Conservation (phyloP, 306 rosid species). For the Cucumis sativus region Cucumber_9930_V3 NC_026655.2:18413001-18413500, state of each 20-base stretch:
- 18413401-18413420: neutral
- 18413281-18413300: neutral
- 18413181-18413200: slow-evolving; percentile 6
- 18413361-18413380: neutral
- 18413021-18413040: neutral
- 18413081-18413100: neutral
- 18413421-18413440: neutral
- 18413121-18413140: neutral
- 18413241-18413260: neutral
- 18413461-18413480: too few relatives aligned
- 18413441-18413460: neutral
- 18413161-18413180: slow-evolving; percentile 5
- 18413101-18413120: slow-evolving; percentile 10
- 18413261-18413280: neutral
- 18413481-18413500: too few relatives aligned
- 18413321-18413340: neutral
- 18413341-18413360: too few relatives aligned
- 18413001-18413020: too few relatives aligned
- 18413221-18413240: neutral
- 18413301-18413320: neutral
- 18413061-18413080: neutral
- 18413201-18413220: neutral
- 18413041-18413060: slow-evolving; percentile 6
- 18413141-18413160: neutral
- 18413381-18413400: too few relatives aligned